Evolutionary conservation across 768 basidiomycete species (phyloP), one percentile per base, ranked within the genome.

Genomic region (Coprinopsis cinerea): DNA sequence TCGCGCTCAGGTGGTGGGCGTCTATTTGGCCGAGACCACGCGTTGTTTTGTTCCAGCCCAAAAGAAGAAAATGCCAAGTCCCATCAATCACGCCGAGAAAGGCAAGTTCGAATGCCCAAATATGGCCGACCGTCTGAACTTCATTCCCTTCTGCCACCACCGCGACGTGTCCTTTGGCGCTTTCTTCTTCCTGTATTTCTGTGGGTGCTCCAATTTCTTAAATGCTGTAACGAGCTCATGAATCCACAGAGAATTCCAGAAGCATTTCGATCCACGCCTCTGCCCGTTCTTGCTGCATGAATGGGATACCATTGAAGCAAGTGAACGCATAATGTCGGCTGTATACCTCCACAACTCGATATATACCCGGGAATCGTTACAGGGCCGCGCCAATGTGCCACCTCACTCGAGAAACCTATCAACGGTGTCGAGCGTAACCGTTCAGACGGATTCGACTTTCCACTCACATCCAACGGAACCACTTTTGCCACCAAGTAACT

Each of bases 271-370:
- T n/a, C n/a, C n/a, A n/a, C n/a, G n/a, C n/a, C n/a, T n/a, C n/a
- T n/a, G n/a, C n/a, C 18, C 18, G 28, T 35, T 50, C 37, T 32
- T 30, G 17, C 34, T 20, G 44, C 26, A 47, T 52, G 51, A 39
- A 52, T 52, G 49, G 37, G 40, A 32, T 30, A 30, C 4, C 25
- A 32, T 45, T 45, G 6, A 27, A 52, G 20, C 44, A n/a, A n/a
- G n/a, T n/a, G n/a, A n/a, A n/a, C n/a, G n/a, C n/a, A 39, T 11
- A 24, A 85, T 85, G 83, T 75, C 80, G 48, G 79, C 78, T 45
- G 61, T 82, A 45, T 74, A 76, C 61, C 72, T 82, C 44, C 81
- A 83, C 63, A 75, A 79, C 57, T 68, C 75, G 26, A 58, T 79
- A 48, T 76, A 76, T 62, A 53, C 69, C 41, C 63, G 69, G 26